These are phyloP conservation scores for Garcileccinum viscosum DNA, from an alignment of 1,284 basidiomycete genomes.

Conservation along the genomic window DNA sequence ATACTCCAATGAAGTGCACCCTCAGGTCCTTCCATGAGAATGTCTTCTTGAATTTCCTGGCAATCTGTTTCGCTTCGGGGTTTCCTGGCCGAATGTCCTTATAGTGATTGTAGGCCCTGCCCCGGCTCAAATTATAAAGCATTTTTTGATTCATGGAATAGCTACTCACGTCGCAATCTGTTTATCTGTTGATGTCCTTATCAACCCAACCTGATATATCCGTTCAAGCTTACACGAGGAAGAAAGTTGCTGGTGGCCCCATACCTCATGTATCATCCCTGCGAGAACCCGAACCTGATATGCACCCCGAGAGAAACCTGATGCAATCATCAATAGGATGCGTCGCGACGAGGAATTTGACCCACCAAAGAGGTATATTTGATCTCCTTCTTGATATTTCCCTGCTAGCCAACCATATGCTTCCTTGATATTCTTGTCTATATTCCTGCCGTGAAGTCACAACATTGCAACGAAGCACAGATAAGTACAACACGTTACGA, in stretches of 20 bases:
- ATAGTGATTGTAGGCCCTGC: conserved; percentile 49
- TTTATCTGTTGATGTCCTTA: conserved; percentile 32
- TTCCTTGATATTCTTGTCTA: conserved; percentile 37
- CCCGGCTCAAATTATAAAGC: background rate
- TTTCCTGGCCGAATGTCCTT: conserved; percentile 24
- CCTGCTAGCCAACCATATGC: conserved; percentile 50
- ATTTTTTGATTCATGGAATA: background rate
- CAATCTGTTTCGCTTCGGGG: conserved; percentile 23
- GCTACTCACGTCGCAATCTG: conserved; percentile 31
- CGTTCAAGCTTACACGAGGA: background rate
- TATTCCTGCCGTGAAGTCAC: conserved; percentile 19
- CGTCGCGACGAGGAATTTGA: background rate
- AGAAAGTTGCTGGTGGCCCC: background rate
- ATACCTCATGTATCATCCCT: conserved; percentile 48
- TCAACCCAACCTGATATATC: conserved; percentile 28
- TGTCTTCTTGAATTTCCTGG: conserved; percentile 41
- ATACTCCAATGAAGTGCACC: conserved; percentile 49
- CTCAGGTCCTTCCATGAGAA: conserved; percentile 43
- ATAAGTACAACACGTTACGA: background rate
- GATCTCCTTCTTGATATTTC: conserved; percentile 44
- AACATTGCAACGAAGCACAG: background rate
- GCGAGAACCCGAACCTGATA: conserved; percentile 51
- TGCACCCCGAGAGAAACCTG: conserved; percentile 54
- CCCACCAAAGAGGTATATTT: conserved; percentile 50
- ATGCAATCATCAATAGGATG: background rate